Evolutionary conservation across 208 protist species (phyloP), one percentile per base, ranked within the genome.

Genomic region (Trypanosoma avium): DNA sequence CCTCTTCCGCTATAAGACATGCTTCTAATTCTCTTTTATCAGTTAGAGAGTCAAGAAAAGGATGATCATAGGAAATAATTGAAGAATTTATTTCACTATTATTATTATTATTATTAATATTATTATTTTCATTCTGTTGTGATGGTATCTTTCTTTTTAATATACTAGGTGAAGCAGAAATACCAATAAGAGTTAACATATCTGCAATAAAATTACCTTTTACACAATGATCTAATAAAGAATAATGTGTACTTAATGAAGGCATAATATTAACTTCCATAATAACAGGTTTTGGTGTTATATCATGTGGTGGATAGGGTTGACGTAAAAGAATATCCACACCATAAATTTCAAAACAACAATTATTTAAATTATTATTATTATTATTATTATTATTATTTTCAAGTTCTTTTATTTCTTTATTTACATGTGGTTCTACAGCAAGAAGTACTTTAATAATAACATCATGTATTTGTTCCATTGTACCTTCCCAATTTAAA

Each of bases 231-330:
- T 96, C 90, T 0, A 96, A 63, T 26, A 69, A 43, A 9, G 81
- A 88, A 67, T 88, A 93, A 61, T 92, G 80, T 6, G 86, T 90
- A 65, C 82, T 88, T 36, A 96, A 77, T 3, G 88, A 90, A 3
- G 90, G 90, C 81, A 94, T 92, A 35, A 90, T 87, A 60, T 96
- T 96, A 10, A 94, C 80, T 70, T 96, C 87, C 74, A 96, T 74
- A 10, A 96, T 40, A 22, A 92, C 68, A 2, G 88, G 88, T 2
- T 17, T 33, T 33, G 82, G 54, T 26, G 30, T 38, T 9, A 3
- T 13, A 3, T 53, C 24, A 0, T 36, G 7, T 19, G 27, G 45
- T 33, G 17, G 2, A 1, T 40, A 9, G 8, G 55, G 46, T 17
- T 40, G 19, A 13, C 65, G 32, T 4, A 96, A 70, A 13, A 96